Evolutionary conservation across 2,329 filamentous ascomycete genomes (phyloP), one percentile per base, ranked within the genome.

Genomic region (Talaromyces sp.): DNA sequence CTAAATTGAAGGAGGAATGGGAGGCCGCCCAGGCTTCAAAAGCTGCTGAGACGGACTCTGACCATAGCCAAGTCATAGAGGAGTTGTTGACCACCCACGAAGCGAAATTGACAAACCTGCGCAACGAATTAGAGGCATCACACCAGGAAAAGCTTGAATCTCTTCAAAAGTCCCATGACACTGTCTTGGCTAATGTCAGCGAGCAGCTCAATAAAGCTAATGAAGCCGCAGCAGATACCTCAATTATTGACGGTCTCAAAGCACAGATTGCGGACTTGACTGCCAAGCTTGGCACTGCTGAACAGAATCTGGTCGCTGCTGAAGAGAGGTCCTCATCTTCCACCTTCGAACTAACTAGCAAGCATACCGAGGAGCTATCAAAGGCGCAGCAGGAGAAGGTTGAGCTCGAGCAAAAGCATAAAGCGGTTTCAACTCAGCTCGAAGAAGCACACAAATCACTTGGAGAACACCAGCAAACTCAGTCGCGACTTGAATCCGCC

Each of bases 401-500:
- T 60, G 76, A 82, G 47, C 80, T 84, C 63, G 82, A 84, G 56
- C 63, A 73, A 67, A 74, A 76, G 39, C 71, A 73, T 63, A 68
- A 75, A 63, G 69, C 71, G n/a, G 62, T 78, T 67, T 64, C 71
- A 72, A 66, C 77, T 71, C 87, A 89, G 66, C 82, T 96, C 57
- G 91, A 96, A 63, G 90, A 93, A 35, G 95, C 97, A 75, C 92
- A 93, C 65, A 85, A 90, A 71, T 91, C 92, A 39, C 82, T 96
- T 67, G 90, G 90, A 33, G 89, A 93, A 69, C 91, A 92, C 68
- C 95, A 96, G 85, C 85, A 81, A 66, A 80, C 84, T 67, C 87
- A 88, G 80, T 87, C 87, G 74, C 85, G 91, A 58, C 79, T 90
- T 62, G 89, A 89, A 79, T 82, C 82, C 15, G 83, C 89, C 45